These are phyloP conservation scores for Breviolum minutum DNA, from an alignment of 73 alveolate genomes.

Conservation along the genomic window DNA sequence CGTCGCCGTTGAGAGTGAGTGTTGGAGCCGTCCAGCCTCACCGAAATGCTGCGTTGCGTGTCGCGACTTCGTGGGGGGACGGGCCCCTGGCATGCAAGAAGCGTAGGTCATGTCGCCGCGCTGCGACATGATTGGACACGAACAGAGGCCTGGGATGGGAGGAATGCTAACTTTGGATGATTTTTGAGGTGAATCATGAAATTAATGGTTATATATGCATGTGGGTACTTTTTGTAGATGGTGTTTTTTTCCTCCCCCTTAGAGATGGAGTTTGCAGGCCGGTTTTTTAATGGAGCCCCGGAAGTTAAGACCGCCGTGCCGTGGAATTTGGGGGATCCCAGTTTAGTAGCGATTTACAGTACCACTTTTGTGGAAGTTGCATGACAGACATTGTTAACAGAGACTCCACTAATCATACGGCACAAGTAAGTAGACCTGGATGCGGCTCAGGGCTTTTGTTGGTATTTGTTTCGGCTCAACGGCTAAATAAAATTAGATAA, in stretches of 20 bases:
- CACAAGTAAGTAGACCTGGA: too few relatives aligned
- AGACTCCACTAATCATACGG: too few relatives aligned
- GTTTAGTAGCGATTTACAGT: too few relatives aligned
- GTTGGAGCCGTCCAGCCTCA: background rate
- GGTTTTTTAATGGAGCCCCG: too few relatives aligned
- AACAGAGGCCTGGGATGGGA: constrained; percentile 27
- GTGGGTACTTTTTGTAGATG: background rate
- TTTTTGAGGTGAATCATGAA: background rate
- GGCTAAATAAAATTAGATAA: too few relatives aligned
- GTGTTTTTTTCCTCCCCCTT: too few relatives aligned
- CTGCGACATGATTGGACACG: constrained; percentile 94
- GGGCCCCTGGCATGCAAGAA: background rate
- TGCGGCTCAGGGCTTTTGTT: too few relatives aligned
- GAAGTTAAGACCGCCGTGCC: too few relatives aligned
- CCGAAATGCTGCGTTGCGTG: background rate
- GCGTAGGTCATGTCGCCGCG: background rate
- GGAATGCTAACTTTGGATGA: background rate
- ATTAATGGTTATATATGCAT: background rate
- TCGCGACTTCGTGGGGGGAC: background rate
- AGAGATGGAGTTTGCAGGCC: background rate
- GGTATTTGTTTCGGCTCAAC: too few relatives aligned
- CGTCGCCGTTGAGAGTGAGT: background rate
- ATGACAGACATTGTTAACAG: too few relatives aligned
- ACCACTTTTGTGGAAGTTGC: too few relatives aligned
- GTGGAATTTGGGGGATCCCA: too few relatives aligned